A percentile compares a stretch with the other conserved stretches of the same genome.
Conservation (phyloP, 768 basidiomycete species). For the Crucibulum laeve region DNA sequence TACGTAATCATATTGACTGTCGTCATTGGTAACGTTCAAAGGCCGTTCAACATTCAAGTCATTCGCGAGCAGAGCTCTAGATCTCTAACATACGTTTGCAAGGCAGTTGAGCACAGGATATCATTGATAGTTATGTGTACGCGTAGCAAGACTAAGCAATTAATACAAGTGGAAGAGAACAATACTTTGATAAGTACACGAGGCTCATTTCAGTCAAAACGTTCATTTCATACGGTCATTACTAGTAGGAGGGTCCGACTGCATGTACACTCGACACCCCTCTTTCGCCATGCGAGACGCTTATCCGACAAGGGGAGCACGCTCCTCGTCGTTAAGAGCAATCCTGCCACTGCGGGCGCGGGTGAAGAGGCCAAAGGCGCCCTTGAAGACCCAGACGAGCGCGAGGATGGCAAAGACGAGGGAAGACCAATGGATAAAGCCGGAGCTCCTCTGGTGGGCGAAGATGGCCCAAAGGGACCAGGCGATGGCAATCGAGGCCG, state of each 20-base stretch:
- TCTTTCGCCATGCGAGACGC: too few species aligned
- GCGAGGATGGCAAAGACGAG: constrained; percentile 83
- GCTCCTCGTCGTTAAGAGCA: constrained; percentile 79
- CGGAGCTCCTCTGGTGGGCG: constrained; percentile 57
- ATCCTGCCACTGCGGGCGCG: constrained; percentile 46
- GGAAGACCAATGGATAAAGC: constrained; percentile 89
- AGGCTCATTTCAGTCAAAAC: too few species aligned
- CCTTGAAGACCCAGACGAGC: constrained; percentile 81
- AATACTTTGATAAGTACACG: too few species aligned
- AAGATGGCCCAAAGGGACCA: constrained; percentile 97
- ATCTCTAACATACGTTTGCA: neutral
- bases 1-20: neutral
- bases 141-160: too few species aligned
- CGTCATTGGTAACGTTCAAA: neutral
- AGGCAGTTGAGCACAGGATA: neutral
- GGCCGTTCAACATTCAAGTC: neutral
- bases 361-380: constrained; percentile 50
- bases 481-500: constrained; percentile 85
- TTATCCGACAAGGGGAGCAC: constrained; percentile 69
- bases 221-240: too few species aligned
- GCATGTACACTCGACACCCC: too few species aligned
- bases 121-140: too few species aligned
- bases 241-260: too few species aligned
- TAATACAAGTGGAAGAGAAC: too few species aligned
- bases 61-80: neutral